Conservation (phyloP, 2,329 filamentous ascomycete species). For the Microdochium nivale region DNA sequence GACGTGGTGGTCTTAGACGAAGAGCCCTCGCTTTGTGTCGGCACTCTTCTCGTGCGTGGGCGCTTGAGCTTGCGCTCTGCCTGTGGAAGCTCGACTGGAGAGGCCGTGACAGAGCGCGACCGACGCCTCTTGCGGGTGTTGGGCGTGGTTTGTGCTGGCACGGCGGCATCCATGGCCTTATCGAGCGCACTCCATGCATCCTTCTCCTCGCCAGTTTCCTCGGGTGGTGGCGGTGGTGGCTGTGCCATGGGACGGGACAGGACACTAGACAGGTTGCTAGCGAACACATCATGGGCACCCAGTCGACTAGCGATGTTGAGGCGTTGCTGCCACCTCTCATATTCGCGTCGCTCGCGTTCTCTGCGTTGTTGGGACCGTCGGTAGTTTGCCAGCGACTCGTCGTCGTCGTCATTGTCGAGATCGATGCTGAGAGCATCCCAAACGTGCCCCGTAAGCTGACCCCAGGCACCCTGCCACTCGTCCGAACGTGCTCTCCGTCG, state of each 20-base stretch:
- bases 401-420: slow-evolving; percentile 80
- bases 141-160: slow-evolving; percentile 26
- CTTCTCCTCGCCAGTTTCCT: slow-evolving; percentile 71
- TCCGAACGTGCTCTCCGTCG: slow-evolving; percentile 59
- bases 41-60: slow-evolving; percentile 66
- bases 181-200: slow-evolving; percentile 88
- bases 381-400: slow-evolving; percentile 45
- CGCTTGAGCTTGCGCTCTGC: slow-evolving; percentile 81
- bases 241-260: slow-evolving; percentile 56
- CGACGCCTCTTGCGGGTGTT: slow-evolving; percentile 65
- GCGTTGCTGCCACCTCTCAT: slow-evolving; percentile 73
- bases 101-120: slow-evolving; percentile 58
- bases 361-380: slow-evolving; percentile 43
- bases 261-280: slow-evolving; percentile 45
- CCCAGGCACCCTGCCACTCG: slow-evolving; percentile 87
- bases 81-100: slow-evolving; percentile 61
- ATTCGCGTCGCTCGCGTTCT: slow-evolving; percentile 47
- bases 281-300: slow-evolving; percentile 66
- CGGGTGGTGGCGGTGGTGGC: slow-evolving; percentile 39
- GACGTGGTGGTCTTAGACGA: slow-evolving; percentile 19
- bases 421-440: slow-evolving; percentile 66
- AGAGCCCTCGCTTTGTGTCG: slow-evolving; percentile 37
- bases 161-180: slow-evolving; percentile 64
- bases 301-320: slow-evolving; percentile 74
- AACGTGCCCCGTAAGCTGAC: slow-evolving; percentile 50